Evolutionary conservation across 1,284 basidiomycete species (phyloP), one percentile per base, ranked within the genome.

Genomic region (Cutaneotrichosporon dermatis): DNA sequence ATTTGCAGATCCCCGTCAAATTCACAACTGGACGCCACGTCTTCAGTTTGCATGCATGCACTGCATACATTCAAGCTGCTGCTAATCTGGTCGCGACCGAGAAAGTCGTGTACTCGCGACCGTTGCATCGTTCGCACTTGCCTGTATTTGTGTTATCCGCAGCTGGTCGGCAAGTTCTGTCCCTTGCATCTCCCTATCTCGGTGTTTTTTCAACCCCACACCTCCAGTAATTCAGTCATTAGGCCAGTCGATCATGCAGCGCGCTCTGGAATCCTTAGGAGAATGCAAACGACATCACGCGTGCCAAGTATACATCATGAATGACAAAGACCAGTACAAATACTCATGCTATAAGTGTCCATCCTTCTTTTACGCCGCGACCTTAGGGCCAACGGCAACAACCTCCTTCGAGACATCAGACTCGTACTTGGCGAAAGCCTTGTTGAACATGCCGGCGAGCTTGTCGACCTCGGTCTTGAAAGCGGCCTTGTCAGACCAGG

Each of bases 391-490:
- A 49, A 91, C 89, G 66, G 83, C 74, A 74, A 87, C 83, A 59
- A 94, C 89, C 77, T 87, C 87, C 67, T 83, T 82, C 45, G 86
- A 83, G 16, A 94, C 89, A 67, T 90, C 90, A 67, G 82, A 83
- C 81, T 92, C 88, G 76, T 95, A 96, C 76, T 92, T 80, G 69
- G 86, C 86, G 77, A 94, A 95, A 54, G 92, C 92, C 81, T 89
- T 91, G 76, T 83, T 82, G 85, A 96, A 97, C 92, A 96, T 95
- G 67, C 85, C 84, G 42, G 81, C 93, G 48, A 97, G 83, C 81
- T 92, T 92, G 74, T 84, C 82, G 57, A 92, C 81, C 80, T 94
- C 91, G 66, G 86, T 82, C 75, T 86, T 83, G 82, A 95, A 95
- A 48, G 89, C 90, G 65, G 86, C 87, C 80, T 88, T 88, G 77